Conservation (phyloP, 2,329 filamentous ascomycete genomes). For the Phialophora tarda region DNA sequence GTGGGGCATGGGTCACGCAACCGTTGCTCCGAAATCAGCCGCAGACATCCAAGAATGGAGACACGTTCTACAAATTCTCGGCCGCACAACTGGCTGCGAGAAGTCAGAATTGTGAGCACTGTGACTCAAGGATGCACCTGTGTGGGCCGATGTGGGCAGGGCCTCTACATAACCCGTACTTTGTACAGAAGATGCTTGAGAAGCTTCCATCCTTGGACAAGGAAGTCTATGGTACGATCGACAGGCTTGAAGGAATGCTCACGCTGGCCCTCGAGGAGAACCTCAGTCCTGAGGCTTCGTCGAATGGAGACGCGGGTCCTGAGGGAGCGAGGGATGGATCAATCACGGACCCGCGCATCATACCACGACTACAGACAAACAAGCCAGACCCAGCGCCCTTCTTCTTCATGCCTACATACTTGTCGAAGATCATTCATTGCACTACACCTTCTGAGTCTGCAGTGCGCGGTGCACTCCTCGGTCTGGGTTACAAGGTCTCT, state of each 20-base stretch:
- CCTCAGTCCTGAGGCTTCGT: slow-evolving; percentile 40
- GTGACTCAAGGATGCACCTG: slow-evolving; percentile 82
- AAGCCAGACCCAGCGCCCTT: slow-evolving; percentile 78
- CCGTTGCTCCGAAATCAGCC: slow-evolving; percentile 72
- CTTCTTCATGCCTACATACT: slow-evolving; percentile 76
- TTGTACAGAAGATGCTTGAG: slow-evolving; percentile 78
- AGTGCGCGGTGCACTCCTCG: slow-evolving; percentile 78
- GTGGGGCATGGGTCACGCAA: slow-evolving; percentile 89
- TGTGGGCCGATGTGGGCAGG: slow-evolving; percentile 95
- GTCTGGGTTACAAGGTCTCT: slow-evolving; percentile 80
- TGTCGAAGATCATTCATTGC: slow-evolving; percentile 79
- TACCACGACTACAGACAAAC: slow-evolving; percentile 63
- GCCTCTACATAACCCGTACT: slow-evolving; percentile 80
- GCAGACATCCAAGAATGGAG: slow-evolving; percentile 71
- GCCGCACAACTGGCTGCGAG: slow-evolving; percentile 73
- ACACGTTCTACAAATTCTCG: slow-evolving; percentile 76
- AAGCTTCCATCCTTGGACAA: slow-evolving; percentile 70
- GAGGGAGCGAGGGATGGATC: slow-evolving; percentile 41
- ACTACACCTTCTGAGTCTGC: slow-evolving; percentile 78
- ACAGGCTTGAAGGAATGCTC: slow-evolving; percentile 88
- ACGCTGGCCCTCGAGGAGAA: slow-evolving; percentile 83
- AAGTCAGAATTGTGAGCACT: slow-evolving; percentile 76
- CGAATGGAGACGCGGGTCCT: slow-evolving; percentile 27
- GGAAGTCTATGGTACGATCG: slow-evolving; percentile 76
- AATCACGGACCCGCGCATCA: slow-evolving; percentile 44